Conservation (phyloP, 148 eudicot genomes). For the Fagopyrum esculentum region DNA sequence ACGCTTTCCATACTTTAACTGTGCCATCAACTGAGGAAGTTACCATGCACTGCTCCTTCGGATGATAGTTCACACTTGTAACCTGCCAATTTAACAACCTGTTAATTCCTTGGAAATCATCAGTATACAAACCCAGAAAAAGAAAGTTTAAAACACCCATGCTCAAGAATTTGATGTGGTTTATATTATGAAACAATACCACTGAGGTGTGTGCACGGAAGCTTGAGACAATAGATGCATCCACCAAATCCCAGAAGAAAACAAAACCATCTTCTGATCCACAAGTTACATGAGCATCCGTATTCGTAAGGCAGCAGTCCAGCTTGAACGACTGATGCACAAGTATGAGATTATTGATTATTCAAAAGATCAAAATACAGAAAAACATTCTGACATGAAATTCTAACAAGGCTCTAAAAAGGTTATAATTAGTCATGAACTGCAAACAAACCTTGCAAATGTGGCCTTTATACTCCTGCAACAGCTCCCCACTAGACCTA, state of each 20-base stretch:
- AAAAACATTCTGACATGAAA: not conserved
- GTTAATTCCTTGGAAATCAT: not conserved
- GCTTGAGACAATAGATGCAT: slow-evolving; percentile 66
- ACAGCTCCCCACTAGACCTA: slow-evolving; percentile 76
- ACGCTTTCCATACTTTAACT: slow-evolving; percentile 76
- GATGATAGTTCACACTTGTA: slow-evolving; percentile 95
- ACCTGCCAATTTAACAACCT: slow-evolving; percentile 40
- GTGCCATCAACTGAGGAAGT: slow-evolving; percentile 91
- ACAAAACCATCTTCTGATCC: slow-evolving; percentile 93
- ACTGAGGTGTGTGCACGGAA: slow-evolving; percentile 92
- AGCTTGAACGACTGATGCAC: slow-evolving; percentile 68
- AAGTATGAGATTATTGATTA: slow-evolving; percentile 11
- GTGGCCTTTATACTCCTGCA: slow-evolving; percentile 96
- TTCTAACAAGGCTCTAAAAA: not conserved
- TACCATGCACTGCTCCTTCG: slow-evolving; percentile 82
- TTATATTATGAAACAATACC: slow-evolving; percentile 34
- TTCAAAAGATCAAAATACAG: not conserved
- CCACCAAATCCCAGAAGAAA: slow-evolving; percentile 96
- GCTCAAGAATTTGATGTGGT: not conserved
- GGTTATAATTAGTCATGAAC: not conserved
- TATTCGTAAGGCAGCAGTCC: slow-evolving; percentile 94
- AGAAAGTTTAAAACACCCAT: not conserved
- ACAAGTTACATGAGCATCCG: slow-evolving; percentile 80
- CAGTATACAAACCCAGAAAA: not conserved
- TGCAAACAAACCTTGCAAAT: slow-evolving; percentile 67